Evolutionary conservation across 192 early-diverging fungal genomes (phyloP), one percentile per base, ranked within the genome.

Genomic region (Phlyctochytrium planicorne): DNA sequence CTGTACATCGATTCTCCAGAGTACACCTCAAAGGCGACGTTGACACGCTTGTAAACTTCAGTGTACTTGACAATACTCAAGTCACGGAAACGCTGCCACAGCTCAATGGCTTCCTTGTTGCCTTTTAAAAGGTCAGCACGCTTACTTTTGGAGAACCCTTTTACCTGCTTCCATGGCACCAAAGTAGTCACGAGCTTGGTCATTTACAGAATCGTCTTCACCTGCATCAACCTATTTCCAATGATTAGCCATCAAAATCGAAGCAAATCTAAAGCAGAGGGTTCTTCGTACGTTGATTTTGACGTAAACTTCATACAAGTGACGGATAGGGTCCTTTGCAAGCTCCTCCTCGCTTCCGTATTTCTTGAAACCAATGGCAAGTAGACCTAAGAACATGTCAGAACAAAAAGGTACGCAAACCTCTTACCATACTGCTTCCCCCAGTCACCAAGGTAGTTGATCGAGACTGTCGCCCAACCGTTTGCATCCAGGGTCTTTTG

Each of bases 381-480:
- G 84, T 65, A 97, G 79, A 68, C 94, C 85, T 40, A 56, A 50
- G 1, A 37, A 52, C 50, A 64, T 29, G 25, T 10, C 25, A 14
- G 34, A 35, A 59, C 47, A 12, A 27, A 35, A 24, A 60, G 61
- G 20, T 65, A 69, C 20, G 40, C 69, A 34, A 32, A 10, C 52
- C 61, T 62, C 78, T 71, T 80, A 85, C 92, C 97, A 73, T 94
- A 99, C 82, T 98, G 96, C 78, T 96, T 99, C 65, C 97, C 97
- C 97, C 97, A 99, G 76, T 99, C 96, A 63, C 97, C 97, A 33
- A 99, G 81, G 77, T 99, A 96, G 85, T 99, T 99, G 82, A 97
- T 92, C 37, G 87, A 80, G 53, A 95, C 80, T n/a, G 88, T 89
- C n/a, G 93, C 88, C 82, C 90, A 94, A 10, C 96, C 97, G 64